These are phyloP conservation scores for Luffa acutangula DNA, from an alignment of 306 rosid genomes.

Conservation along the genomic window DNA sequence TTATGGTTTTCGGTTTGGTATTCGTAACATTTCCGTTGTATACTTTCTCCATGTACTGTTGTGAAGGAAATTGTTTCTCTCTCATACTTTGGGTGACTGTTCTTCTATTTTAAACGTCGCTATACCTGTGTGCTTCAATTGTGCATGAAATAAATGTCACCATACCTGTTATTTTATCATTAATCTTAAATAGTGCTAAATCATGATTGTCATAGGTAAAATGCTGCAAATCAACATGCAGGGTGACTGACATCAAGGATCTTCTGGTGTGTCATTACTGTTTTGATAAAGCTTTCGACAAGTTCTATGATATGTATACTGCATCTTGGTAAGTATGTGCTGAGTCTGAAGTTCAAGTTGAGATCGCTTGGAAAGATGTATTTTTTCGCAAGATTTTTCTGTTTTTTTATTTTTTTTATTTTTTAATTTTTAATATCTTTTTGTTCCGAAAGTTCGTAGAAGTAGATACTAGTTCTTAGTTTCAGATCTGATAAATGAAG, in stretches of 20 bases:
- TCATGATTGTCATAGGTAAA: slow-evolving; percentile 42
- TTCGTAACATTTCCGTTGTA: neutral
- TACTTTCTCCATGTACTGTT: neutral
- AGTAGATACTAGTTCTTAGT: neutral
- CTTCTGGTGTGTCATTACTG: slow-evolving; percentile 74
- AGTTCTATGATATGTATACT: slow-evolving; percentile 77
- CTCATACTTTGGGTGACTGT: neutral
- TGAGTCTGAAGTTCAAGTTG: neutral
- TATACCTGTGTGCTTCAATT: neutral
- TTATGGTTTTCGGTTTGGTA: neutral
- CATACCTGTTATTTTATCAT: neutral
- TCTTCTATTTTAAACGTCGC: neutral
- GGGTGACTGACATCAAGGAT: slow-evolving; percentile 59
- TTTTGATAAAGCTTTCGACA: slow-evolving; percentile 74
- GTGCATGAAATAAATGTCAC: neutral
- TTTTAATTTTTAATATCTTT: no score
- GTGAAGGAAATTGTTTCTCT: neutral
- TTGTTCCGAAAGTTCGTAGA: neutral
- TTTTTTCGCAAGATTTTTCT: neutral
- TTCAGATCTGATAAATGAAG: neutral
- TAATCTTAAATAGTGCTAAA: slow-evolving; percentile 13
- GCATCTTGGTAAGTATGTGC: slow-evolving; percentile 58
- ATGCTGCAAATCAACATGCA: slow-evolving; percentile 89
- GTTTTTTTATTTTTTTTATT: no score
- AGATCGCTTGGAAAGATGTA: neutral